Percentiles rank a stretch among this genome's conserved stretches.
Conservation (phyloP, 345 rosid species). For the Eucalyptus rudis region DNA sequence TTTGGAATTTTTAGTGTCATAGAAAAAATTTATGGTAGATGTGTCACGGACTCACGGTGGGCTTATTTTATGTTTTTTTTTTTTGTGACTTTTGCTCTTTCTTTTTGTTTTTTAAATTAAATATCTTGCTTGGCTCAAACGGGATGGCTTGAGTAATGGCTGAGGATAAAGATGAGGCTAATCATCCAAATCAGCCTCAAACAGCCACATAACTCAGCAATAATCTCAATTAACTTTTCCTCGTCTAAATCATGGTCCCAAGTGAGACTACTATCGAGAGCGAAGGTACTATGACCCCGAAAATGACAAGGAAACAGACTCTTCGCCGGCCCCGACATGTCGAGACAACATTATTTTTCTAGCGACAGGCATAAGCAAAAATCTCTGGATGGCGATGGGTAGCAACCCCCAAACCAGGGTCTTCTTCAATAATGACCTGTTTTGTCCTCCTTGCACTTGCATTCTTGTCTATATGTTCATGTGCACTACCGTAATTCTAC, state of each 20-base stretch:
- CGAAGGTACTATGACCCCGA: not conserved
- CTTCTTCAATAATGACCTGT: not conserved
- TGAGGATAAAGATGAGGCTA: not conserved
- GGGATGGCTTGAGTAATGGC: not conserved
- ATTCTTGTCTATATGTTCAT: not conserved
- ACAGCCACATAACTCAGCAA: not conserved
- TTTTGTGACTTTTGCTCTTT: not conserved
- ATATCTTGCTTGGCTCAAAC: not conserved
- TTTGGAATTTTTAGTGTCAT: not conserved
- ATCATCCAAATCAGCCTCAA: not conserved
- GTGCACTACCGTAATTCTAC: not conserved
- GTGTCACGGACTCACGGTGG: too few species aligned
- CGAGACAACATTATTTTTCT: not conserved
- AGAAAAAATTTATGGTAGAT: fast-evolving
- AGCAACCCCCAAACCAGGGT: not conserved
- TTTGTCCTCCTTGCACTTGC: not conserved
- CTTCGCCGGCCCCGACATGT: not conserved
- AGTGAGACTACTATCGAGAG: not conserved
- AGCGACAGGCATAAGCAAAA: not conserved
- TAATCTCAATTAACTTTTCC: not conserved
- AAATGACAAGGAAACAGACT: not conserved
- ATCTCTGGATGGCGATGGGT: not conserved
- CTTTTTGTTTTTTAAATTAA: too few species aligned
- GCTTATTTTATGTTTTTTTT: too few species aligned
- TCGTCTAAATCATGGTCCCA: not conserved